Evolutionary conservation across 2,329 filamentous ascomycete species (phyloP).

Genomic region (Colletotrichum higginsianum): DNA sequence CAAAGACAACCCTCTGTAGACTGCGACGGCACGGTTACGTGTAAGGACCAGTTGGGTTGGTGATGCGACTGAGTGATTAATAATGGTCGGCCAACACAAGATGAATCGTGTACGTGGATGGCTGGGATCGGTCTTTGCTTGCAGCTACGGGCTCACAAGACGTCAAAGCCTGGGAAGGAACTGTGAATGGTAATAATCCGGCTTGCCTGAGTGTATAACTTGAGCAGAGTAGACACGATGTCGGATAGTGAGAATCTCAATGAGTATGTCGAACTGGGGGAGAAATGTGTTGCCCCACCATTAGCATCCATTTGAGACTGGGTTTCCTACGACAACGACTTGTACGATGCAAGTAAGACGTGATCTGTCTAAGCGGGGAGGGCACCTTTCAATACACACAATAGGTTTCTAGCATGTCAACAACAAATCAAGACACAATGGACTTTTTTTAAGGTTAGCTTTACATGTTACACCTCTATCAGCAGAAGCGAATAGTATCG

Average conservation of each 20-base stretch:
- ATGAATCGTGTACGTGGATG: background rate
- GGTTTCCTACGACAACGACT: background rate
- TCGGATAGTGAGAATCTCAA: background rate
- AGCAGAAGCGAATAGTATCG: background rate
- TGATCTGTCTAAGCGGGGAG: constrained; percentile 11
- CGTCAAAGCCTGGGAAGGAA: background rate
- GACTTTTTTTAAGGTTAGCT: background rate
- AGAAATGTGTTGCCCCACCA: constrained; percentile 25
- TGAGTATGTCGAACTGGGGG: constrained; percentile 8
- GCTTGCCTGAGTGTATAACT: background rate
- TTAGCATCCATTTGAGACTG: constrained; percentile 1
- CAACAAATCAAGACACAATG: background rate
- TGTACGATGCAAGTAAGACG: constrained; percentile 17
- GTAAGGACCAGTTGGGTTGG: background rate
- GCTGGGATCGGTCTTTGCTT: background rate
- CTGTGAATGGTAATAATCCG: background rate
- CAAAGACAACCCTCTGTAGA: background rate
- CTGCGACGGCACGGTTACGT: background rate
- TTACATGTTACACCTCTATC: no score
- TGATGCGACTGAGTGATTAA: constrained; percentile 22
- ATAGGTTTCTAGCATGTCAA: background rate
- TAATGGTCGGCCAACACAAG: constrained; percentile 7
- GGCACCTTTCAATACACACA: background rate
- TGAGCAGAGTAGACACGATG: background rate
- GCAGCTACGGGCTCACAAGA: background rate